Evolutionary conservation across 2,329 filamentous ascomycete species (phyloP), one percentile per base, ranked within the genome.

Genomic region (Pleoardoris graminearum): DNA sequence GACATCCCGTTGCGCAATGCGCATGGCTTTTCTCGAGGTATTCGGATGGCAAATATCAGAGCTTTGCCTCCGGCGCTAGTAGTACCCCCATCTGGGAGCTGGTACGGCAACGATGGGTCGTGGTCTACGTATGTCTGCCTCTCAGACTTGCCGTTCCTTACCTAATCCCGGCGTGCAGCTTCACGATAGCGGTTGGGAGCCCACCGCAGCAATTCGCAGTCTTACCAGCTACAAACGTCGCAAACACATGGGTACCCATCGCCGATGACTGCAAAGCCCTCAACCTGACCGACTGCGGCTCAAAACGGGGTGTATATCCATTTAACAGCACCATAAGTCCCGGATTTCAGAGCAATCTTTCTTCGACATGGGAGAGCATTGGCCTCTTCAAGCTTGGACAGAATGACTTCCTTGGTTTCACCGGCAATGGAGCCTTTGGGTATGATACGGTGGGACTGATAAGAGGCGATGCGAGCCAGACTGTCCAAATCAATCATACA

Each of bases 151-250:
- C 16, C 23, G 21, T 25, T 5, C 14, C 10, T 41, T 16, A 16
- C 21, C 38, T 41, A 41, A 41, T 39, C 16, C 21, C 38, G 12
- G n/a, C 23, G 2, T 14, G 2, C n/a, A 41, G 38, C 12, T 70
- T 70, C 49, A 51, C 48, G 21, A 53, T 69, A 16, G 51, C 54
- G 27, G 55, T 66, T 14, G 67, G 67, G 43, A 67, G 62, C 14
- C 68, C 68, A 33, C 54, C 57, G 22, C 67, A 69, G 37, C 48
- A 50, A 32, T 60, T 68, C 36, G 57, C 62, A 17, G 60, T 68
- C 21, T 38, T 69, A 12, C 60, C 65, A 5, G 65, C 66, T 1
- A 43, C 54, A 38, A 65, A 50, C 25, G 53, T 49, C 7, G 17
- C 46, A 54, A 45, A 57, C 48, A 35, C 57, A 59, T 50, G 56